Conservation (phyloP, 1,284 basidiomycete genomes). For the Puccinia coronata region DNA sequence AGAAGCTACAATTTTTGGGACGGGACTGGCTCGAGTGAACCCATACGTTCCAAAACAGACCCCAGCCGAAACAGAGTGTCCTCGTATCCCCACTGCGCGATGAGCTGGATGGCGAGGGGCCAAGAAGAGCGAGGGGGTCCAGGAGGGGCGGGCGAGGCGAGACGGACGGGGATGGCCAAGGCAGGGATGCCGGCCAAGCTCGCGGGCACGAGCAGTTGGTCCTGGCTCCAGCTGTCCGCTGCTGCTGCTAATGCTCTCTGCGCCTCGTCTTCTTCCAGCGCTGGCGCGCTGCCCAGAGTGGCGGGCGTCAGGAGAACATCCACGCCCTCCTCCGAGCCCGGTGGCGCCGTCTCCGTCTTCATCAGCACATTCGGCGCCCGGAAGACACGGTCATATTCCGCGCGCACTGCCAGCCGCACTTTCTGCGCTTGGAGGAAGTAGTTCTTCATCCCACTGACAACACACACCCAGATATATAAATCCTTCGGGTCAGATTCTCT, state of each 20-base stretch:
- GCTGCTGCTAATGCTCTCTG: slow-evolving; percentile 20
- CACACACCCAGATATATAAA: not conserved
- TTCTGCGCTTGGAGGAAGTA: slow-evolving; percentile 90
- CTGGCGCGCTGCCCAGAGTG: not conserved
- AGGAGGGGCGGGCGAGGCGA: no score
- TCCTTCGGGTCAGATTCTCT: not conserved
- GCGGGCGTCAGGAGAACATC: slow-evolving; percentile 26
- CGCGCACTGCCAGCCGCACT: slow-evolving; percentile 70
- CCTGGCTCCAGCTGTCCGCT: slow-evolving; percentile 55
- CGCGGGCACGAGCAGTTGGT: slow-evolving; percentile 57
- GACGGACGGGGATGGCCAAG: slow-evolving; percentile 52
- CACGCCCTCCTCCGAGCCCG: not conserved
- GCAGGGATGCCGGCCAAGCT: slow-evolving; percentile 57
- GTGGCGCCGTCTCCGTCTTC: not conserved
- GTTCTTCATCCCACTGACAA: slow-evolving; percentile 82
- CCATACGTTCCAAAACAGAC: not conserved
- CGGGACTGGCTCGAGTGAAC: not conserved
- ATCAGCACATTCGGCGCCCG: slow-evolving; percentile 64
- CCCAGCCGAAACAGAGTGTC: not conserved
- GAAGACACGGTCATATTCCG: slow-evolving; percentile 76
- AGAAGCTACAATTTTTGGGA: no score
- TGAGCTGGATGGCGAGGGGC: slow-evolving; percentile 33
- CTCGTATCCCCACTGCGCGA: slow-evolving; percentile 37
- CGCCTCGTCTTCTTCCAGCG: not conserved
- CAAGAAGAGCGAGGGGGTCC: not conserved